These are phyloP conservation scores for Podaxis sp. DNA, from an alignment of 768 basidiomycete species.

Conservation along the genomic window DNA sequence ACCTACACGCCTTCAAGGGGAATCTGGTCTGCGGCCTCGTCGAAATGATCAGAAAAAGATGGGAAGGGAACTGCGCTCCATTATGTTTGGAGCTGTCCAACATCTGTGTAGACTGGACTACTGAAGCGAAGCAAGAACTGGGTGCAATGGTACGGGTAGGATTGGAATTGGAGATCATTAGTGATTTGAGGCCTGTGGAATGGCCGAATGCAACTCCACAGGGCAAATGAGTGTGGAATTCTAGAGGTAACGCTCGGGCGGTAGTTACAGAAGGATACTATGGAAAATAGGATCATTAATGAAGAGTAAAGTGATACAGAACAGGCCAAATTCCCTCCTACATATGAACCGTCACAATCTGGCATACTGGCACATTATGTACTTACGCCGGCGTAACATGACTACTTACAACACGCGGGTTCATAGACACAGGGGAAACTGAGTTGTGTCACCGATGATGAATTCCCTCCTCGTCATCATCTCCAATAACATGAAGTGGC, in stretches of 20 bases:
- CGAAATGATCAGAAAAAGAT: no score
- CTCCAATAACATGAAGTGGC: conserved; percentile 46
- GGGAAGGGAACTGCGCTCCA: no score
- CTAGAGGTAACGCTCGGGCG: not conserved
- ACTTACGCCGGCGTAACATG: not conserved
- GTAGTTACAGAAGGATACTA: not conserved
- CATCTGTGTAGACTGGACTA: no score
- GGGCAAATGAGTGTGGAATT: no score
- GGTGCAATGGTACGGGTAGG: not conserved
- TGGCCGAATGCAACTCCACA: no score
- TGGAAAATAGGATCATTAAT: not conserved
- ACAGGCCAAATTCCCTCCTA: not conserved
- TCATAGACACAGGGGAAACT: no score
- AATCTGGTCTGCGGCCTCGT: no score
- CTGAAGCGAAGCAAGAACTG: no score
- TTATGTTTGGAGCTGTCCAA: no score
- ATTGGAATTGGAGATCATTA: not conserved
- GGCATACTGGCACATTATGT: not conserved
- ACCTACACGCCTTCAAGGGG: no score
- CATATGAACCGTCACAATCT: not conserved
- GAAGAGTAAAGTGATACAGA: not conserved
- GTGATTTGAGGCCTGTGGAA: not conserved
- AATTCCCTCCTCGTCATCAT: conserved; percentile 43
- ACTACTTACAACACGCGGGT: not conserved
- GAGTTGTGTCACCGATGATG: not conserved